Evolutionary conservation across 2,329 filamentous ascomycete species (phyloP), one percentile per base, ranked within the genome.

Genomic region (Remersonia thermophila): DNA sequence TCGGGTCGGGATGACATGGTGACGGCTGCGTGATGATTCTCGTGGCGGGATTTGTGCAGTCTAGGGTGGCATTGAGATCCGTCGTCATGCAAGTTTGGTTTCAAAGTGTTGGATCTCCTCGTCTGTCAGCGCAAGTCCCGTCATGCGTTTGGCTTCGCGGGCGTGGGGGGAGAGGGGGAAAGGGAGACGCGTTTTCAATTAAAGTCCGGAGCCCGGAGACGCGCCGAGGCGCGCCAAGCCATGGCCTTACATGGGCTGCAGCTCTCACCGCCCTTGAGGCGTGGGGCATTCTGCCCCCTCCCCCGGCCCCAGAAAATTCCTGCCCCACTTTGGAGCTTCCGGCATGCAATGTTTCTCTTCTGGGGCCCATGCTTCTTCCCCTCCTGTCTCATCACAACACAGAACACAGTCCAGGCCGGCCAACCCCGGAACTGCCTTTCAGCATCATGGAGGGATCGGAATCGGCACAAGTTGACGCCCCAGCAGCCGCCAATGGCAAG

Each of bases 1-100:
- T 83, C 79, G 39, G 79, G 79, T 52, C 79, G 65, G 35, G 79
- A 81, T 56, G 77, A 76, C 79, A 83, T 83, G 30, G 43, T 69
- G 49, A 43, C 10, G 29, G 26, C 17, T 25, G 12, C 9, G 32
- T 16, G 9, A 13, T 35, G 20, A 23, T 6, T 23, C 20, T 9
- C 9, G 35, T 27, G n/a, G 29, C 23, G 23, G 35, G 25, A 14
- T 20, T 26, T 5, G 12, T n/a, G n/a, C 15, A 33, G 20, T 12
- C 7, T 38, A 23, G n/a, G 38, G 25, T 29, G 23, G 35, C 33
- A 39, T 45, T n/a, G 23, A 23, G 20, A 23, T 23, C 20, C 9
- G 20, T 6, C 5, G 20, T 23, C n/a, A n/a, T 23, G 20, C 20
- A 23, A 23, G 5, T 23, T 23, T 23, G 20, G 20, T 23, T 9